Evolutionary conservation across 2,329 filamentous ascomycete species (phyloP), one percentile per base, ranked within the genome.

Genomic region (Claviceps fusiformis): DNA sequence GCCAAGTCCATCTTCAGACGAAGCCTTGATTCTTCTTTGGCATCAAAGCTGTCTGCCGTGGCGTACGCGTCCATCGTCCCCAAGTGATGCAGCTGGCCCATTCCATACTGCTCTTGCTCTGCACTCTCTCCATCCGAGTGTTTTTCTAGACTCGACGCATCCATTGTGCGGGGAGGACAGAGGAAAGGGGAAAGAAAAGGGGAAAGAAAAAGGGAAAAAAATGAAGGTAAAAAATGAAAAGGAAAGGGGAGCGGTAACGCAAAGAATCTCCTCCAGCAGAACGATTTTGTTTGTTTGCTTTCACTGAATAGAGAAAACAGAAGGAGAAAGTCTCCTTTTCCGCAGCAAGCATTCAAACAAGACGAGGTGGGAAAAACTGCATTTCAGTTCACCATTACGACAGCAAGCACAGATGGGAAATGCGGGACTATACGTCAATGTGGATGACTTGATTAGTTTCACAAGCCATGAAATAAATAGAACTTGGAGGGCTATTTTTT

Each of bases 1-100:
- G 73, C 77, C 6, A 84, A 59, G 62, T 87, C 83, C 44, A 87
- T 83, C 66, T 87, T 87, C 60, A 68, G 67, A 3, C 81, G 73
- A 13, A 86, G 71, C 50, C 71, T 74, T 5, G 73, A 65, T 63
- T 86, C 83, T 1, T 77, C 79, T 33, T 69, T 72, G 6, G 72
- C 68, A 59, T 85, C 81, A 59, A 83, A 27, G 19, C 35, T 15
- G 13, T 39, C 33, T 44, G 13, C 78, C 29, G 4, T 7, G 19
- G 50, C 55, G 35, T 35, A 56, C 47, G 24, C 51, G 11, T 50
- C 51, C 11, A 33, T 51, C 15, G 11, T 19, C 19, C 13, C 35
- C 35, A 19, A 17, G 24, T 29, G 24, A 29, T 46, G 11, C 19
- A 24, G 13, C 44, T 46, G 24, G 24, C 11, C 27, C 44, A 13